These are phyloP conservation scores for Neocallimastix lanati DNA, from an alignment of 192 early-diverging fungal species.

Conservation along the genomic window DNA sequence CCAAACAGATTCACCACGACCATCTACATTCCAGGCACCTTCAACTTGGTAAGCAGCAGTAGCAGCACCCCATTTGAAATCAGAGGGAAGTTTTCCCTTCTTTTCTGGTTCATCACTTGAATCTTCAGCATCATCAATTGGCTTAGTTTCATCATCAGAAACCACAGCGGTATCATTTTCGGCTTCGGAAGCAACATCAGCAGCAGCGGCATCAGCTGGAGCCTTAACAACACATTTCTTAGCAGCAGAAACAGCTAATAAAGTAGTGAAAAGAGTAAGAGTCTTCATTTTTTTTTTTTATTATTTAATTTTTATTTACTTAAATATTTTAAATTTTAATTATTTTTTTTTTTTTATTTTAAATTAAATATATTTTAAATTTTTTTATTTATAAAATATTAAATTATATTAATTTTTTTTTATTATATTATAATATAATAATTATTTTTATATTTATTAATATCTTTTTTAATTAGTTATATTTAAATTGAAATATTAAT, in stretches of 20 bases:
- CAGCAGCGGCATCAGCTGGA: not conserved
- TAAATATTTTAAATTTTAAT: too few relatives aligned
- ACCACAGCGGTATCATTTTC: not conserved
- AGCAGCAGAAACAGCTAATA: not conserved
- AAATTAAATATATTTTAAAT: too few relatives aligned
- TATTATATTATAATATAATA: too few relatives aligned
- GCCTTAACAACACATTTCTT: not conserved
- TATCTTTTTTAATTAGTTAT: too few relatives aligned
- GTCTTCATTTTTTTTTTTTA: too few relatives aligned
- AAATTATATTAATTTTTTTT: too few relatives aligned
- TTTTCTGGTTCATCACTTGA: not conserved
- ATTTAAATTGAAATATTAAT: too few relatives aligned
- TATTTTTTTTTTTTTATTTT: too few relatives aligned
- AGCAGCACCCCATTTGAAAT: slow-evolving; percentile 6
- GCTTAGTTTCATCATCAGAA: not conserved
- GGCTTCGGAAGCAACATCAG: not conserved
- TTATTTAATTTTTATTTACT: too few relatives aligned
- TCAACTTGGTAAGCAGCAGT: slow-evolving; percentile 22
- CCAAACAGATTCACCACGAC: slow-evolving; percentile 20
- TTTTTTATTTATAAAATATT: too few relatives aligned
- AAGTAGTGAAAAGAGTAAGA: not conserved
- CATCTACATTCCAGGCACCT: slow-evolving; percentile 19
- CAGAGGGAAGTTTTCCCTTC: not conserved
- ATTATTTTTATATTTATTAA: too few relatives aligned
- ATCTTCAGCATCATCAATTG: not conserved